phyloP scores from a whole-genome alignment of 1,139 yeast genomes.

The Hyphopichia burtonii region DNA sequence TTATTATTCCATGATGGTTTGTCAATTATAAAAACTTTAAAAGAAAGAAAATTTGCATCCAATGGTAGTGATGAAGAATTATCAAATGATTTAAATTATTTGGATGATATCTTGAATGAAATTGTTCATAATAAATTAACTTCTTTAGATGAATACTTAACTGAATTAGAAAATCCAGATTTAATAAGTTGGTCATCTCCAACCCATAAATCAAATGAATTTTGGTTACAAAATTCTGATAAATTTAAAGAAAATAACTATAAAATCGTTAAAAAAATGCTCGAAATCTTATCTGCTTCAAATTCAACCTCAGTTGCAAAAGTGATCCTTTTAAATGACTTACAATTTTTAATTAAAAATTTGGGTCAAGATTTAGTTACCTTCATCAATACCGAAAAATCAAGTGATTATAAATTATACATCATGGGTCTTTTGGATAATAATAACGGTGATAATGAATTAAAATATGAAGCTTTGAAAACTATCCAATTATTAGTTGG shows the following conservation, averaged over 20 bases:
- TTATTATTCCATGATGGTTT: constrained; percentile 78
- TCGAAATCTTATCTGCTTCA: constrained; percentile 32
- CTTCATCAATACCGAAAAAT: constrained; percentile 65
- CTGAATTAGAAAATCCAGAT: constrained; percentile 78
- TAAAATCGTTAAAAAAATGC: constrained; percentile 60
- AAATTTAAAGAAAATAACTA: constrained; percentile 78
- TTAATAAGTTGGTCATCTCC: constrained; percentile 84
- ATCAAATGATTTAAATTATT: constrained; percentile 61
- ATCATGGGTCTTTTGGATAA: constrained; percentile 83
- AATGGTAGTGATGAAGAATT: constrained; percentile 78
- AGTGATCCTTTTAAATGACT: constrained; percentile 55
- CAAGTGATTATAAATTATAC: constrained; percentile 57
- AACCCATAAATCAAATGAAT: constrained; percentile 81
- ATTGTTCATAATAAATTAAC: constrained; percentile 73
- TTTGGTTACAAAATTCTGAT: constrained; percentile 82
- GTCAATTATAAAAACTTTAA: constrained; percentile 62
- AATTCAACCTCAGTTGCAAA: constrained; percentile 23
- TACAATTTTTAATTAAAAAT: constrained; percentile 43
- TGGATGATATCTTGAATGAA: constrained; percentile 61
- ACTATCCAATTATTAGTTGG: constrained; percentile 92
- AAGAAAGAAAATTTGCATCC: constrained; percentile 83
- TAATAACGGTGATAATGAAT: constrained; percentile 70
- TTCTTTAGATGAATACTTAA: constrained; percentile 87
- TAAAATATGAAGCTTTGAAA: constrained; percentile 91
- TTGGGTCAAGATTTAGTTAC: constrained; percentile 64